A percentile compares a stretch with the other conserved stretches of the same genome.
Evolutionary conservation across 2,329 filamentous ascomycete genomes (phyloP).

Genomic region (Fonsecaea pugnacius): DNA sequence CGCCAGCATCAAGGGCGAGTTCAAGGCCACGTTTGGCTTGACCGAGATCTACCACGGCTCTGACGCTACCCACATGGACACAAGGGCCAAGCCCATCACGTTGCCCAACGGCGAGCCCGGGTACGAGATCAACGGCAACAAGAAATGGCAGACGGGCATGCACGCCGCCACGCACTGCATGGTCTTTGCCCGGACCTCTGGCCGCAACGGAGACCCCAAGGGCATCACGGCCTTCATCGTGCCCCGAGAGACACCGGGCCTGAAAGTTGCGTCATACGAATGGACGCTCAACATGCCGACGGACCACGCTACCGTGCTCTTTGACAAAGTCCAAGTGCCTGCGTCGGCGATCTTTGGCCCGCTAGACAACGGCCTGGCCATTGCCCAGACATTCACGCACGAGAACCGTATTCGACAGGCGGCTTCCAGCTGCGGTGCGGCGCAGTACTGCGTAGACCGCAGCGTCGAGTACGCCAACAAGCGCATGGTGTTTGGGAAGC

Average conservation of each 20-base stretch:
- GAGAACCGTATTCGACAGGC: conserved; percentile 70
- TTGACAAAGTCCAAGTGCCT: conserved; percentile 63
- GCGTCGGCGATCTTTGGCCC: conserved; percentile 58
- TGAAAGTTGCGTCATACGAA: conserved; percentile 63
- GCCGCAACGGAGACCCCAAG: conserved; percentile 56
- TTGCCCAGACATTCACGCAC: conserved; percentile 69
- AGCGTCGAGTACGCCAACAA: conserved; percentile 61
- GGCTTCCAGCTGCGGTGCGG: conserved; percentile 63
- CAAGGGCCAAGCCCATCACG: conserved; percentile 53
- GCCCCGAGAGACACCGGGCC: conserved; percentile 56
- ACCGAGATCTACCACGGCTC: conserved; percentile 67
- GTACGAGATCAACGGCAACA: conserved; percentile 61
- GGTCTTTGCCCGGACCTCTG: conserved; percentile 64
- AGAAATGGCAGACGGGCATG: conserved; percentile 70
- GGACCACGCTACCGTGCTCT: conserved; percentile 64
- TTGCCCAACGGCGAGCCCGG: conserved; percentile 48
- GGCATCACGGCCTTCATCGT: conserved; percentile 68
- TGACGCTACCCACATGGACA: conserved; percentile 67
- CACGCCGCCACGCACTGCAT: conserved; percentile 66
- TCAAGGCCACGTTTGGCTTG: conserved; percentile 64
- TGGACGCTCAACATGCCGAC: conserved; percentile 72
- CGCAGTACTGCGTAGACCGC: conserved; percentile 63
- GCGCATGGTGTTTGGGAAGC: conserved; percentile 61
- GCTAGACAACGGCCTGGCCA: conserved; percentile 59
- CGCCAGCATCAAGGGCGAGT: conserved; percentile 57